These are phyloP conservation scores for Yarrowia galli DNA, from an alignment of 1,139 yeast genomes.

Conservation along the genomic window DNA sequence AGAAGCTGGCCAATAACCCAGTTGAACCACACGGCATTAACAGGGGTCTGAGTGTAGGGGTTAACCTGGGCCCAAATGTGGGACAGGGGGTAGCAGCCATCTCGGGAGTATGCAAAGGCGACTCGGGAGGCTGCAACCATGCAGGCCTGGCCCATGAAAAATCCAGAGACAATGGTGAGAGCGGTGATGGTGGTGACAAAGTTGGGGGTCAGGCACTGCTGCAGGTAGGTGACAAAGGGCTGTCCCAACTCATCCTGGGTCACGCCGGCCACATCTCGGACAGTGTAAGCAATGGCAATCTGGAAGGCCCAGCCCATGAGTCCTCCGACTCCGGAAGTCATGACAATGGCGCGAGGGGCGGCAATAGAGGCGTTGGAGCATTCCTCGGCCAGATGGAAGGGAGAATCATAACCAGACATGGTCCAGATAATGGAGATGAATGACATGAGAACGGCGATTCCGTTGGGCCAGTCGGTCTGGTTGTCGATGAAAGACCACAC, in stretches of 20 bases:
- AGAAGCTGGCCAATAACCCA: constrained; percentile 63
- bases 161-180: constrained; percentile 65
- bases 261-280: constrained; percentile 61
- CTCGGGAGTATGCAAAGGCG: constrained; percentile 73
- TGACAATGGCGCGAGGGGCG: constrained; percentile 70
- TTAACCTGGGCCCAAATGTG: constrained; percentile 63
- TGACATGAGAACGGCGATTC: constrained; percentile 65
- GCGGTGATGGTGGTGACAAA: constrained; percentile 64
- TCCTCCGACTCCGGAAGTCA: constrained; percentile 71
- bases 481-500: constrained; percentile 67
- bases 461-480: constrained; percentile 72
- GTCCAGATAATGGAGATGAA: constrained; percentile 77
- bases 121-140: constrained; percentile 76
- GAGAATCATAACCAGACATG: constrained; percentile 78
- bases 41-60: constrained; percentile 66
- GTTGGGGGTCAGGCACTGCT: constrained; percentile 59
- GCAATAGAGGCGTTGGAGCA: constrained; percentile 70
- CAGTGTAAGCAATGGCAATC: constrained; percentile 70
- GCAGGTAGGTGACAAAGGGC: constrained; percentile 66
- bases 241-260: constrained; percentile 66
- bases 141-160: constrained; percentile 74
- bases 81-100: constrained; percentile 71
- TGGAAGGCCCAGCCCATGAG: constrained; percentile 67
- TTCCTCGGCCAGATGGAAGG: constrained; percentile 77
- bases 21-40: constrained; percentile 73